These are phyloP conservation scores for Lichtheimia ornata DNA, from an alignment of 371 early-diverging fungal species.

Conservation along the genomic window DNA sequence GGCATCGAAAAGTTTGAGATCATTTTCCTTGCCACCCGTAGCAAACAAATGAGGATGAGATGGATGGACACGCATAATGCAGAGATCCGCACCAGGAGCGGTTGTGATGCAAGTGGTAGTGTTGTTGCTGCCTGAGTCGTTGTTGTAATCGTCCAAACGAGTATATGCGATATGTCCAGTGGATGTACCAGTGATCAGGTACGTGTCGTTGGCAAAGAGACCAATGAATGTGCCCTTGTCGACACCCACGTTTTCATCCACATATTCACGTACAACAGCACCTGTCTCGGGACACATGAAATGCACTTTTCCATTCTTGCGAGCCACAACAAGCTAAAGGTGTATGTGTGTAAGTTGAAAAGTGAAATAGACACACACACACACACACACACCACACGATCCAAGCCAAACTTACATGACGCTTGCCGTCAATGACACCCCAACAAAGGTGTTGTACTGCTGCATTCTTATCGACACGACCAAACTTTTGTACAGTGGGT, in stretches of 20 bases:
- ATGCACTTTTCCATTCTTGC: constrained; percentile 65
- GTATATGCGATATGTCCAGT: constrained; percentile 39
- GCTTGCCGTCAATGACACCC: constrained; percentile 35
- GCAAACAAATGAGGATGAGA: constrained; percentile 70
- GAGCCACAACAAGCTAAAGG: constrained; percentile 59
- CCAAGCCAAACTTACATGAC: constrained; percentile 25
- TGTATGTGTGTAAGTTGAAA: not conserved
- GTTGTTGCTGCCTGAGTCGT: not conserved
- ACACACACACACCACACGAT: too few relatives aligned
- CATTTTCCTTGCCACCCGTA: constrained; percentile 85
- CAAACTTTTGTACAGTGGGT: constrained; percentile 45
- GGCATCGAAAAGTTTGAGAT: constrained; percentile 79
- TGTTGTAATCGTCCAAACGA: constrained; percentile 13
- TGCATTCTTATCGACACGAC: constrained; percentile 52
- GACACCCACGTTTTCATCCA: constrained; percentile 35
- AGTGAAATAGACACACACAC: too few relatives aligned
- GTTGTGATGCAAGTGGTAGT: constrained; percentile 10
- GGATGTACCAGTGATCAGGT: constrained; percentile 40
- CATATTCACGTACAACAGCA: constrained; percentile 40
- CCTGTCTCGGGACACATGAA: constrained; percentile 58
- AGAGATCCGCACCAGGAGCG: constrained; percentile 26
- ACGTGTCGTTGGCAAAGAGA: constrained; percentile 55
- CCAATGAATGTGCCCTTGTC: constrained; percentile 64
- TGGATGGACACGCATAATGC: constrained; percentile 69
- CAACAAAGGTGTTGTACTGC: constrained; percentile 58